Base-by-base conservation (phyloP, 164 flowering plant species). In the Liquidambar formosana region DNA sequence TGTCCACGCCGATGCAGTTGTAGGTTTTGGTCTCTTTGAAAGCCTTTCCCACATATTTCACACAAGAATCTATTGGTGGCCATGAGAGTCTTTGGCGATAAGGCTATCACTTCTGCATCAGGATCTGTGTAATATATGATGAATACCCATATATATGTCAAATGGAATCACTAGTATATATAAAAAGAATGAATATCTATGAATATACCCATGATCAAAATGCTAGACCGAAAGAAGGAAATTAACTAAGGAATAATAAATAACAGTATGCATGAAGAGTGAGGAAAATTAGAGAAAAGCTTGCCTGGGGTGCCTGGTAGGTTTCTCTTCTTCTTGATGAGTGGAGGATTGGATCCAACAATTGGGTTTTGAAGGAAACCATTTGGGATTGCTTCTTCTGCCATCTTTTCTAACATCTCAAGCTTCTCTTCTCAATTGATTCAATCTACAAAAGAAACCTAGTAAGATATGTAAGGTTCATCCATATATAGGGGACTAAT, bases 41-140 rank as follows among this genome's bases (percentile, higher is more conserved):
- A 94, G 2, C 98, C 98, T 66, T 94, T 94, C 33, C 97, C 96
- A 65, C 98, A 94, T 72, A 92, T 90, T 73, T 94, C 97, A 71
- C 98, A 94, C 71, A 92, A 44, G 85, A 94, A 94, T 77, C 98
- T 81, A 76, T 94, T 94, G 44, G 98, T 92, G 0, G 98, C 91
- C 98, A 92, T 92, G 15, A 94, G 90, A 47, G 97, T 94, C 79
- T 85, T 90, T 1, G 97, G 98, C 0, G 98, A 94, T 63, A 94
- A 73, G 27, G 96, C 88, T 60, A 94, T 86, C 14, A 94, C 98
- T 70, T 92, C 97, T 1, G 98, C 98, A 74, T 92, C 91, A 65
- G 98, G 98, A 92, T 94, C 98, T 94, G 71, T 33, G 1, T 0
- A 75, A 18, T 8, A 64, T 64, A 28, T 19, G n/a, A n/a, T n/a